Evolutionary conservation across 495 filamentous ascomycete species (phyloP), one percentile per base, ranked within the genome.

Genomic region (Neurospora terricola): DNA sequence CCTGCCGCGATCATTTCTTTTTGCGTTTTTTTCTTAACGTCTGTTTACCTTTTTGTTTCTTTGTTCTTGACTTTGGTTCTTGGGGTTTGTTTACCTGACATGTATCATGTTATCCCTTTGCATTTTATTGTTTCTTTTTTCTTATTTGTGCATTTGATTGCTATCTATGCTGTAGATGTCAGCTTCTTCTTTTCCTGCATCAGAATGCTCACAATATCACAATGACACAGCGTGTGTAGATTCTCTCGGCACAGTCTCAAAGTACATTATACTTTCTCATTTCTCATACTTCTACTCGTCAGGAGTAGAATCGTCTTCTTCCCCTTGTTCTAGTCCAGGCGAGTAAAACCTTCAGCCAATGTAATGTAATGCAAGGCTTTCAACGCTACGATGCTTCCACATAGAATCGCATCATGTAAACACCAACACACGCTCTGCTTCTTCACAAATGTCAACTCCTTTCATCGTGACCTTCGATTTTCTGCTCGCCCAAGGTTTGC

Each of bases 1-100:
- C 83, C 83, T 83, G 83, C 82, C 79, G 78, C 80, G 83, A 80
- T 83, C 83, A 84, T 73, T 66, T 72, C 71, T 76, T 78, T 76
- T 62, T 62, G 45, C 0, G 4, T 14, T 66, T 36, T 66, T 62
- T 6, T 16, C 34, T 36, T 7, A 36, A 36, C 34, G 34, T 3
- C 34, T 36, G 34, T 36, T 36, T 7, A 36, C 7, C 34, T 36
- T 36, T 36, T 16, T 16, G 12, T 4, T 40, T 39, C 12, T 39
- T 39, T 4, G 39, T 40, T 4, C 12, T 38, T 38, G 37, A 3
- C 9, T 38, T 38, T 38, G 37, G 37, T 11, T 38, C 37, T 38
- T 38, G 37, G 37, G 2, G 9, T 38, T 38, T 38, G 9, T 38
- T 38, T 38, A 38, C 37, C 9, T 38, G 1, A 38, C 9, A 38